Evolutionary conservation across 805 yeast species (phyloP).

Genomic region (Lachancea mirantina): DNA sequence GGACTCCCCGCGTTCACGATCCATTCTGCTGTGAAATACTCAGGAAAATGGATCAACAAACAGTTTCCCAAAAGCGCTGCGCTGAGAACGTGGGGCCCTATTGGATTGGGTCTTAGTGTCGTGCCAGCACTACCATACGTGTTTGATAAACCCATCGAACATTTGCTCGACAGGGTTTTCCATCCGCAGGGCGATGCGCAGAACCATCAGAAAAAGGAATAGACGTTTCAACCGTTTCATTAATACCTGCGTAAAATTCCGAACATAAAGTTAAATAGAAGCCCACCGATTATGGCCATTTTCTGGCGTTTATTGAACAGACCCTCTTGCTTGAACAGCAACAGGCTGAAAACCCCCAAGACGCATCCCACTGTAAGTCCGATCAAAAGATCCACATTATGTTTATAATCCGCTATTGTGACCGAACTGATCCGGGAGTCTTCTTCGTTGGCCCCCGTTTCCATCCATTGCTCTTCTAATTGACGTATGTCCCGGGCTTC

Average conservation of each 20-base stretch:
- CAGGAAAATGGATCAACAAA: conserved; percentile 51
- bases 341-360: conserved; percentile 64
- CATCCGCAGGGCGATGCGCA: too few relatives aligned
- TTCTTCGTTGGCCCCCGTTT: conserved; percentile 55
- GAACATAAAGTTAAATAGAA: conserved; percentile 51
- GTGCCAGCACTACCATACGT: conserved; percentile 73
- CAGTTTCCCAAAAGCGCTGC: conserved; percentile 39
- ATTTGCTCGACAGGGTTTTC: conserved; percentile 55
- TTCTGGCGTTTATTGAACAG: conserved; percentile 55
- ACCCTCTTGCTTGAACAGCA: conserved; percentile 53
- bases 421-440: conserved; percentile 39
- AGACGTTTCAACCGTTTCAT: background rate
- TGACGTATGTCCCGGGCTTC: conserved; percentile 50
- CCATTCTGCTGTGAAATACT: conserved; percentile 66
- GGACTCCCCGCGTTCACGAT: conserved; percentile 83
- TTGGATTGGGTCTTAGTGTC: conserved; percentile 65
- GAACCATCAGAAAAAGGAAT: conserved; percentile 9
- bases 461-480: conserved; percentile 85
- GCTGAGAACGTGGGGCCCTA: conserved; percentile 65
- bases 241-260: conserved; percentile 3
- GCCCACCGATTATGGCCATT: conserved; percentile 67
- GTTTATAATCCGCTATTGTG: conserved; percentile 35
- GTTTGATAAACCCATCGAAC: conserved; percentile 79
- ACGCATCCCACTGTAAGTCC: conserved; percentile 71
- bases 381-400: conserved; percentile 59